These are phyloP conservation scores for Lanmaoa rubissima DNA, from an alignment of 768 basidiomycete species.

Conservation along the genomic window DNA sequence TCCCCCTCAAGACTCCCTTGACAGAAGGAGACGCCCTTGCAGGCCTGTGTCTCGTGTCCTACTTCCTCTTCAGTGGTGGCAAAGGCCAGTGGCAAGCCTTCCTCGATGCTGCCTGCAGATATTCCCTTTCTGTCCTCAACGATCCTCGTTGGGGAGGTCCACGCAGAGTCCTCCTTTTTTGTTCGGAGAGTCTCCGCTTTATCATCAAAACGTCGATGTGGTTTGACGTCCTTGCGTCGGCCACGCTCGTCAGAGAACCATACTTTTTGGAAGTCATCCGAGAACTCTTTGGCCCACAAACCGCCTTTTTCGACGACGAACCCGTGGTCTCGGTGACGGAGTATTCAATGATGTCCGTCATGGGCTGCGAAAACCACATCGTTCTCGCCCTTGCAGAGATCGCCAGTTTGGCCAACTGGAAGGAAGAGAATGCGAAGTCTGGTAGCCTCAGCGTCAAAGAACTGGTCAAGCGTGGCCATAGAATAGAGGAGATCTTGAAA, in stretches of 20 bases:
- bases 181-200: constrained; percentile 56
- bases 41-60: constrained; percentile 71
- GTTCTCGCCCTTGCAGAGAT: constrained; percentile 80
- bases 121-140: constrained; percentile 49
- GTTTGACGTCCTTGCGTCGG: constrained; percentile 82
- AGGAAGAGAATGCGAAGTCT: constrained; percentile 37
- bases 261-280: constrained; percentile 56
- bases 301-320: constrained; percentile 29
- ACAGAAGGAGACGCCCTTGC: constrained; percentile 76
- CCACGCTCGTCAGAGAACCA: constrained; percentile 62
- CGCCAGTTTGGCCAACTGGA: constrained; percentile 65
- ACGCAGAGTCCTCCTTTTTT: constrained; percentile 44
- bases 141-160: constrained; percentile 37
- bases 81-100: constrained; percentile 66
- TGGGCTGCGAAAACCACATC: constrained; percentile 82
- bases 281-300: constrained; percentile 44
- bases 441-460: constrained; percentile 58
- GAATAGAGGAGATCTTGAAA: constrained; percentile 45
- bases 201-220: constrained; percentile 83
- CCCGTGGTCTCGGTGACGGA: constrained; percentile 39
- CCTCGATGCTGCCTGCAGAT: constrained; percentile 58
- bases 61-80: constrained; percentile 77
- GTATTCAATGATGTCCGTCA: constrained; percentile 75
- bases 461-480: constrained; percentile 52
- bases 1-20: constrained; percentile 21